Conservation (phyloP, 1,139 yeast genomes). For the Citeromyces siamensis region DNA sequence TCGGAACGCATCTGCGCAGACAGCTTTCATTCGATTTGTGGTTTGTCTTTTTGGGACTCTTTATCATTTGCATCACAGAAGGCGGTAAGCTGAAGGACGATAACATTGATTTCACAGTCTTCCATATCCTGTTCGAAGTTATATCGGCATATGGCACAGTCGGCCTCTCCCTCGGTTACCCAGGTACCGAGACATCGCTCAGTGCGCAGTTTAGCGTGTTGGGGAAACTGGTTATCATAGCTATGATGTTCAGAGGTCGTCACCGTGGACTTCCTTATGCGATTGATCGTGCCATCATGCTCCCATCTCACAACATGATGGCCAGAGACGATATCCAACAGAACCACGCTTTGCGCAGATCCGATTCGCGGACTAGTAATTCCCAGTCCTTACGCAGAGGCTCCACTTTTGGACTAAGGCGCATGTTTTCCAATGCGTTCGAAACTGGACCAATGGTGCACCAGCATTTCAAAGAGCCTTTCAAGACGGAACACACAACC, state of each 20-base stretch:
- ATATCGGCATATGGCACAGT: slow-evolving; percentile 96
- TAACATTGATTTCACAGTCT: slow-evolving; percentile 45
- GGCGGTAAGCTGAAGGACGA: slow-evolving; percentile 41
- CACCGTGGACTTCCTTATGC: slow-evolving; percentile 95
- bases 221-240: slow-evolving; percentile 76
- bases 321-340: slow-evolving; percentile 61
- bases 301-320: slow-evolving; percentile 62
- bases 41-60: slow-evolving; percentile 81
- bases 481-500: neutral
- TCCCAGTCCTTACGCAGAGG: slow-evolving; percentile 6
- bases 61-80: slow-evolving; percentile 80
- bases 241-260: slow-evolving; percentile 88
- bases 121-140: slow-evolving; percentile 72
- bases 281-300: slow-evolving; percentile 86
- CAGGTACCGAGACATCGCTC: slow-evolving; percentile 53
- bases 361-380: slow-evolving; percentile 11
- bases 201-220: slow-evolving; percentile 58
- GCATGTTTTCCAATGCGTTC: slow-evolving; percentile 1
- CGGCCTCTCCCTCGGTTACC: slow-evolving; percentile 80
- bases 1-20: slow-evolving; percentile 81
- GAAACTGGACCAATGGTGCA: neutral
- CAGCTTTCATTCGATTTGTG: slow-evolving; percentile 92
- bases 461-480: neutral
- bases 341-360: slow-evolving; percentile 28
- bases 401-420: neutral